Conservation (phyloP, 1,139 yeast genomes). For the Zhuliangozyma parablackwelliae region DNA sequence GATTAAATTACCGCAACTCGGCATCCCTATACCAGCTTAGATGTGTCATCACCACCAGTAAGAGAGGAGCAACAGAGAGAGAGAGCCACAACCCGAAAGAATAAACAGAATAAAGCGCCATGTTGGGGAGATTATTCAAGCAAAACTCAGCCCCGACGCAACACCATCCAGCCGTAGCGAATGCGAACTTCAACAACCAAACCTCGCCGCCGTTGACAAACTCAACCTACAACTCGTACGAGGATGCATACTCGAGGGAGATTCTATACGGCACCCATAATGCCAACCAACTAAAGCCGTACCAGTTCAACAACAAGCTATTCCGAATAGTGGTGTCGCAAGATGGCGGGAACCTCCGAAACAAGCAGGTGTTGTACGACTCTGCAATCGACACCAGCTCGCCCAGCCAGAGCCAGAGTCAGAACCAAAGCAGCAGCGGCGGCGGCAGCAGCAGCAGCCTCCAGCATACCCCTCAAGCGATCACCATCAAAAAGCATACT, state of each 20-base stretch:
- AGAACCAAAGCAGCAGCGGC: conserved; percentile 1
- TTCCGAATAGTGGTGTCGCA: conserved; percentile 48
- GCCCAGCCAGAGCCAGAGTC: conserved; percentile 1
- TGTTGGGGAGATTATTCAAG: conserved; percentile 29
- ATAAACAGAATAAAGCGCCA: conserved; percentile 4
- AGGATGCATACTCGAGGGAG: conserved; percentile 41
- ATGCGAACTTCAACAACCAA: conserved; percentile 11
- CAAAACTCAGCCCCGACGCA: conserved; percentile 14
- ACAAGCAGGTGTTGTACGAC: conserved; percentile 48
- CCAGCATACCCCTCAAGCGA: conserved; percentile 1
- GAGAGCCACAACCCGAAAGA: background rate
- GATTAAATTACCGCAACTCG: too few relatives aligned
- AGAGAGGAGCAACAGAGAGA: too few relatives aligned
- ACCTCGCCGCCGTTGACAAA: conserved; percentile 10
- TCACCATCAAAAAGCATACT: conserved; percentile 12
- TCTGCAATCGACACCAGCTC: conserved; percentile 23
- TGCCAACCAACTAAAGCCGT: conserved; percentile 24
- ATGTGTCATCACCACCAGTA: too few relatives aligned
- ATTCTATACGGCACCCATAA: conserved; percentile 40
- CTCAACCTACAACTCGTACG: conserved; percentile 23
- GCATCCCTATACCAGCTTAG: too few relatives aligned
- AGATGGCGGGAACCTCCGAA: conserved; percentile 48
- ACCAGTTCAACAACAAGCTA: conserved; percentile 27
- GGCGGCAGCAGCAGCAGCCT: too few relatives aligned
- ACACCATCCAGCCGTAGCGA: conserved; percentile 5